These are phyloP conservation scores for Xerocomus potaroensis DNA, from an alignment of 768 basidiomycete species.

Conservation along the genomic window DNA sequence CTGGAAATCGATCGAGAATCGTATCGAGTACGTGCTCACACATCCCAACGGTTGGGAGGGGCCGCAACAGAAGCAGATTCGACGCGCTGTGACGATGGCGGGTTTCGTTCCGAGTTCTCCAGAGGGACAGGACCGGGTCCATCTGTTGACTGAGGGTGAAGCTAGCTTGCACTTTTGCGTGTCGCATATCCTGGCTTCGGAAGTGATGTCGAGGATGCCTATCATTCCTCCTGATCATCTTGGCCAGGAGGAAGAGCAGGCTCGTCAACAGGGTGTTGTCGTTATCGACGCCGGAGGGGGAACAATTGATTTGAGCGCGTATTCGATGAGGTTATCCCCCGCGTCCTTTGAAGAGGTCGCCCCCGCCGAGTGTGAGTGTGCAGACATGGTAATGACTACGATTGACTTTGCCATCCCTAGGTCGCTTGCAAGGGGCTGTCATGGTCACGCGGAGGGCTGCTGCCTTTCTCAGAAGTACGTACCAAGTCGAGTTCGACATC, in stretches of 20 bases:
- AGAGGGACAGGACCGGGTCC: conserved; percentile 40
- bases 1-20: conserved; percentile 42
- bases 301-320: conserved; percentile 41
- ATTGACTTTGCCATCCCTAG: conserved; percentile 19
- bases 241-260: conserved; percentile 17
- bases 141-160: conserved; percentile 62
- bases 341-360: conserved; percentile 37
- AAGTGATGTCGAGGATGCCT: conserved; percentile 20
- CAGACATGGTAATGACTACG: not conserved
- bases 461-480: conserved; percentile 26
- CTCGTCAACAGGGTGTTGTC: conserved; percentile 34
- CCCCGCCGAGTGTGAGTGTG: conserved; percentile 31
- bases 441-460: conserved; percentile 35
- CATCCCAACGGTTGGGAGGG: conserved; percentile 70
- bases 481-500: not conserved
- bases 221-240: conserved; percentile 16
- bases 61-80: conserved; percentile 52
- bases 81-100: conserved; percentile 47
- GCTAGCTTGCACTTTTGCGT: conserved; percentile 59
- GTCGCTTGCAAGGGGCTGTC: conserved; percentile 40
- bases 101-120: conserved; percentile 43
- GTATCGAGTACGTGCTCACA: conserved; percentile 49
- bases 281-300: conserved; percentile 51
- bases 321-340: conserved; percentile 37
- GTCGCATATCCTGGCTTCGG: conserved; percentile 39